Conservation (phyloP, 2,329 filamentous ascomycete species). For the Xylariaceae sp. region DNA sequence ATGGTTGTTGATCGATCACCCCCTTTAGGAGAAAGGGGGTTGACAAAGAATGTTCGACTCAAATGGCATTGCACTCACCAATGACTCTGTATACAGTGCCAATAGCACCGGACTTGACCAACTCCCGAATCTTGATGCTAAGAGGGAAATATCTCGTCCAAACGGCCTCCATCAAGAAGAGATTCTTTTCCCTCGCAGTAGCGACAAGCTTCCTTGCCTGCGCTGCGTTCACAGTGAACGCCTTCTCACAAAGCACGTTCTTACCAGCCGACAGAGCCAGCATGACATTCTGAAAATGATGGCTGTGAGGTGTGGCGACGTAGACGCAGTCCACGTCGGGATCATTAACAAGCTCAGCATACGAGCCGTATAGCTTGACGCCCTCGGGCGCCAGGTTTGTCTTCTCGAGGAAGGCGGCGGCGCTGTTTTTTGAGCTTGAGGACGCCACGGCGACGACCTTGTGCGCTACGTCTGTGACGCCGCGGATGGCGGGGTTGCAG, state of each 20-base stretch:
- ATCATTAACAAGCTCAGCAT: constrained; percentile 74
- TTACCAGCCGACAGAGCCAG: constrained; percentile 79
- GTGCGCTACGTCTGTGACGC: constrained; percentile 68
- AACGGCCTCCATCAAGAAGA: constrained; percentile 81
- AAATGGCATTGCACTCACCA: constrained; percentile 33
- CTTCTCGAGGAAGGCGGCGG: constrained; percentile 66
- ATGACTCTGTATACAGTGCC: constrained; percentile 57
- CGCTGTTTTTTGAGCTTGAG: constrained; percentile 64
- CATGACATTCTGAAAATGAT: constrained; percentile 88
- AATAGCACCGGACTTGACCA: constrained; percentile 51
- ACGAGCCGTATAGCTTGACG: constrained; percentile 71
- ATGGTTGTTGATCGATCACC: not conserved
- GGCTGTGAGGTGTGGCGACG: constrained; percentile 83
- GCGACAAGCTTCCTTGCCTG: constrained; percentile 69
- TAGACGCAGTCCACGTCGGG: constrained; percentile 80
- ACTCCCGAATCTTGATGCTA: constrained; percentile 66
- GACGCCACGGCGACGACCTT: constrained; percentile 75
- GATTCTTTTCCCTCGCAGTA: constrained; percentile 64
- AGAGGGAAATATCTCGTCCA: constrained; percentile 89
- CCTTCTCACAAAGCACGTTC: constrained; percentile 86
- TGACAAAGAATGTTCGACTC: too few relatives aligned
- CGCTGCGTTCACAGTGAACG: constrained; percentile 76
- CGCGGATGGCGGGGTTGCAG: constrained; percentile 63
- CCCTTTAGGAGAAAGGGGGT: too few relatives aligned
- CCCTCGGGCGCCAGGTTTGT: constrained; percentile 58